phyloP scores from a whole-genome alignment of 192 early-diverging fungal species.

The Backusella liffmaniae region DNA sequence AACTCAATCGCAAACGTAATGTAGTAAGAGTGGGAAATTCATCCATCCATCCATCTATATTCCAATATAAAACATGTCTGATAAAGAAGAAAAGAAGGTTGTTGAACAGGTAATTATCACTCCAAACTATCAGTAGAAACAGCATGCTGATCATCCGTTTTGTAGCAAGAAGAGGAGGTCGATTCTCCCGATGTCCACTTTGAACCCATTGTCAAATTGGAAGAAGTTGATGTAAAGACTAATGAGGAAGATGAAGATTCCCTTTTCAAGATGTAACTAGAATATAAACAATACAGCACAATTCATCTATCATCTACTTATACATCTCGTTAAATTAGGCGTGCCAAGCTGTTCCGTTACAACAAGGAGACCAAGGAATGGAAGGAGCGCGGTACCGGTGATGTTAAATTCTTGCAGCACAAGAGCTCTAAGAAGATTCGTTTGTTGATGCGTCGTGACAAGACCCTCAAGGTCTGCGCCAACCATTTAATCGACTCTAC shows the following conservation, averaged over 20 bases:
- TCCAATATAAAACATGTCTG: slow-evolving; percentile 25
- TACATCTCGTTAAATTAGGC: slow-evolving; percentile 50
- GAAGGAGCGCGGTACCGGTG: slow-evolving; percentile 99
- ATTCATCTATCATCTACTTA: background rate
- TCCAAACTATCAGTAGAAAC: background rate
- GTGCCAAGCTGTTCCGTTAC: slow-evolving; percentile 98
- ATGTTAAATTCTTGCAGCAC: slow-evolving; percentile 95
- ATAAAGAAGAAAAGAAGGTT: slow-evolving; percentile 41
- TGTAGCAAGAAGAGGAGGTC: slow-evolving; percentile 71
- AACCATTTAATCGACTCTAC: slow-evolving; percentile 92
- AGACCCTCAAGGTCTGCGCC: slow-evolving; percentile 98
- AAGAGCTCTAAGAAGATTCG: slow-evolving; percentile 87
- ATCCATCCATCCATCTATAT: slow-evolving; percentile 17
- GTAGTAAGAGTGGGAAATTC: background rate
- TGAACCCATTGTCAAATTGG: slow-evolving; percentile 93
- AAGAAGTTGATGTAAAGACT: slow-evolving; percentile 91
- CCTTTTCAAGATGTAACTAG: slow-evolving; percentile 83
- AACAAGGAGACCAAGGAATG: slow-evolving; percentile 90
- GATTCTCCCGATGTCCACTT: slow-evolving; percentile 90
- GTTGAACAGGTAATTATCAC: slow-evolving; percentile 28
- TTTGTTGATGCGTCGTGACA: slow-evolving; percentile 98
- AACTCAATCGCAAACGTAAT: background rate
- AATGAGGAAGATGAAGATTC: slow-evolving; percentile 94
- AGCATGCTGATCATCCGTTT: background rate
- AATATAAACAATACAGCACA: background rate